A percentile compares a stretch with the other conserved stretches of the same genome.
Evolutionary conservation across 2,329 filamentous ascomycete species (phyloP).

Genomic region (Chaetothyriales sp.): DNA sequence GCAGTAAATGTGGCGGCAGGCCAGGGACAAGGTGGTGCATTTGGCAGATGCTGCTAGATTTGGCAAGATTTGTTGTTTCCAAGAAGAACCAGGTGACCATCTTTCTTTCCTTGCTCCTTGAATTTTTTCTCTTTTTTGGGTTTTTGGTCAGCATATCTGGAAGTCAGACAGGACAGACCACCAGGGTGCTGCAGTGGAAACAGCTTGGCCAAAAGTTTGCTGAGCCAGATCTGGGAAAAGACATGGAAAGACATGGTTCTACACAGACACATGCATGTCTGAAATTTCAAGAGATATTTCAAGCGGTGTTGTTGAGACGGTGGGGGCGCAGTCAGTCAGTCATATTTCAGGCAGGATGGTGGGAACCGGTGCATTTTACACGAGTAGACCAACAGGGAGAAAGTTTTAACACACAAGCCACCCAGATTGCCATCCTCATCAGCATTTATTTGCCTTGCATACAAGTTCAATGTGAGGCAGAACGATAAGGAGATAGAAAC

Average conservation of each 20-base stretch:
- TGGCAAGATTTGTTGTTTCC: background rate
- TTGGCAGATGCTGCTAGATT: conserved; percentile 58
- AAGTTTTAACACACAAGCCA: background rate
- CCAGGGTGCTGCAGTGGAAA: background rate
- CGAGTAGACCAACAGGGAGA: background rate
- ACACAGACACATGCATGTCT: background rate
- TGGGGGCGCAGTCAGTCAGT: background rate
- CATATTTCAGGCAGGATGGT: background rate
- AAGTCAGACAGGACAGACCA: background rate
- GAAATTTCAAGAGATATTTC: background rate
- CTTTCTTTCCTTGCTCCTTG: background rate
- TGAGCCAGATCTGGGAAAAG: background rate
- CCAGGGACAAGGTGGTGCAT: conserved; percentile 33
- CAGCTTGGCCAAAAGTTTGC: background rate
- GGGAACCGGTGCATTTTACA: background rate
- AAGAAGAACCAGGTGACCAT: background rate
- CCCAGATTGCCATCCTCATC: background rate
- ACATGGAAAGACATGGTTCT: background rate
- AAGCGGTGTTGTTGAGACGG: background rate
- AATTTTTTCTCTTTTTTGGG: background rate
- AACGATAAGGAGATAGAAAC: no score
- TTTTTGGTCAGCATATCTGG: background rate
- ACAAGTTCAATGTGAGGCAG: background rate
- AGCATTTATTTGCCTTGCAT: background rate
- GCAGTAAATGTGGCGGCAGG: conserved; percentile 53